Conservation (phyloP, 2,329 filamentous ascomycete species). For the Laburnicola sp. region DNA sequence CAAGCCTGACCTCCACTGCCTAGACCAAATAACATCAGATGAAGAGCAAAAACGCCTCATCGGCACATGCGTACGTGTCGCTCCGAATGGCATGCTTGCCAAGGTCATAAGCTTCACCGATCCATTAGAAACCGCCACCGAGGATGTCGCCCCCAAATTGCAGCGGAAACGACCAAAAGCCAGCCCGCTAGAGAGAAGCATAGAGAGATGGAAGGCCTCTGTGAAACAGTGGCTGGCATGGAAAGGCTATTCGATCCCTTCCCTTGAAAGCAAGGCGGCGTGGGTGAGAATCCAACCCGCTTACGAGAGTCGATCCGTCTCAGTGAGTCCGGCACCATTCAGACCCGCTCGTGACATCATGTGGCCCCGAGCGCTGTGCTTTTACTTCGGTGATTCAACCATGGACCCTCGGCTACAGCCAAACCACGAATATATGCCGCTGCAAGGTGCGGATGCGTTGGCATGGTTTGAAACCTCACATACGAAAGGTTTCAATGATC, state of each 20-base stretch:
- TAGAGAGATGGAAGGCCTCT: slow-evolving; percentile 40
- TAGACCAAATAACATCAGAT: slow-evolving; percentile 19
- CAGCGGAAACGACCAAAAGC: slow-evolving; percentile 33
- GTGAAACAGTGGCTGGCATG: slow-evolving; percentile 41
- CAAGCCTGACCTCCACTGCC: slow-evolving; percentile 27
- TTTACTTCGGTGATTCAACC: slow-evolving; percentile 20
- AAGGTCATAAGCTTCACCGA: slow-evolving; percentile 38
- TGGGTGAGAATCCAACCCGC: slow-evolving; percentile 40
- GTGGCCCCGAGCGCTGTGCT: slow-evolving; percentile 44
- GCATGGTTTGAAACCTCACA: slow-evolving; percentile 37
- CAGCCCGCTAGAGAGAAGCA: slow-evolving; percentile 30
- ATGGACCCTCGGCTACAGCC: neutral
- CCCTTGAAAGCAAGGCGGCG: slow-evolving; percentile 27
- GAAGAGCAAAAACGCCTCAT: slow-evolving; percentile 23
- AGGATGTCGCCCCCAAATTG: slow-evolving; percentile 22
- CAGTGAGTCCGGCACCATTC: slow-evolving; percentile 18
- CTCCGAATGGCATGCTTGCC: slow-evolving; percentile 40
- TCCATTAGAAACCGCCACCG: slow-evolving; percentile 22
- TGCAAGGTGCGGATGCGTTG: slow-evolving; percentile 16
- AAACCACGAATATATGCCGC: neutral
- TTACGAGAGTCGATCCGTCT: slow-evolving; percentile 10
- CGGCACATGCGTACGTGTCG: slow-evolving; percentile 39
- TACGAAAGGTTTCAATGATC: slow-evolving; percentile 40
- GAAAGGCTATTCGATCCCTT: slow-evolving; percentile 38
- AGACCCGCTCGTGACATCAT: slow-evolving; percentile 34